A percentile compares a stretch with the other conserved stretches of the same genome.
These are phyloP conservation scores for Cichorium intybus DNA, from an alignment of 140 eudicot genomes.

Conservation along the genomic window DNA sequence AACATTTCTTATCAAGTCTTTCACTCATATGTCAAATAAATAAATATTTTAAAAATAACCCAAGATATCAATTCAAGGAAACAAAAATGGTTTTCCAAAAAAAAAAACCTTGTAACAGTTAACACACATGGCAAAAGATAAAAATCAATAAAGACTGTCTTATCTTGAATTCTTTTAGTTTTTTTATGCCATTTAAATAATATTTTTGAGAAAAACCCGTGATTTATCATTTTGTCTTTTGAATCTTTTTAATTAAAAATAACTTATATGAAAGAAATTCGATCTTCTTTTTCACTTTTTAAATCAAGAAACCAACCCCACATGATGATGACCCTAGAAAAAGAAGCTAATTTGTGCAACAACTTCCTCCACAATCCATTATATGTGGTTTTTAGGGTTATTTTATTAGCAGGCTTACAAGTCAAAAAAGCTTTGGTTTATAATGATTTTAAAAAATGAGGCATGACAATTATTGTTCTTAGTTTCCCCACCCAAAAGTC, in stretches of 20 bases:
- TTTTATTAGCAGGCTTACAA: conserved; percentile 25
- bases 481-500: conserved; percentile 39
- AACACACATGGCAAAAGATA: background rate
- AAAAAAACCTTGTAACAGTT: background rate
- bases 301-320: conserved; percentile 32
- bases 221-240: conserved; percentile 13
- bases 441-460: conserved; percentile 35
- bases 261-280: conserved; percentile 3
- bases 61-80: background rate
- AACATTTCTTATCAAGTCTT: no score
- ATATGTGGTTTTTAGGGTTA: conserved; percentile 21
- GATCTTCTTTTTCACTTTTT: conserved; percentile 32
- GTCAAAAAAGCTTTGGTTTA: conserved; percentile 35
- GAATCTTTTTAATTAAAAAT: conserved; percentile 20
- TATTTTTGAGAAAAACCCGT: conserved; percentile 1
- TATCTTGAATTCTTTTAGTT: background rate
- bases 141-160: background rate
- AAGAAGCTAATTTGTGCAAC: conserved; percentile 38
- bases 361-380: conserved; percentile 33
- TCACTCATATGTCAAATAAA: no score
- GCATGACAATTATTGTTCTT: conserved; percentile 33
- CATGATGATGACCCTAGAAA: conserved; percentile 36
- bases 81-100: background rate
- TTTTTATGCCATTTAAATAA: background rate
- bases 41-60: no score